Conservation (phyloP, 331 rosid genomes). For the Acacia pycnantha region DNA sequence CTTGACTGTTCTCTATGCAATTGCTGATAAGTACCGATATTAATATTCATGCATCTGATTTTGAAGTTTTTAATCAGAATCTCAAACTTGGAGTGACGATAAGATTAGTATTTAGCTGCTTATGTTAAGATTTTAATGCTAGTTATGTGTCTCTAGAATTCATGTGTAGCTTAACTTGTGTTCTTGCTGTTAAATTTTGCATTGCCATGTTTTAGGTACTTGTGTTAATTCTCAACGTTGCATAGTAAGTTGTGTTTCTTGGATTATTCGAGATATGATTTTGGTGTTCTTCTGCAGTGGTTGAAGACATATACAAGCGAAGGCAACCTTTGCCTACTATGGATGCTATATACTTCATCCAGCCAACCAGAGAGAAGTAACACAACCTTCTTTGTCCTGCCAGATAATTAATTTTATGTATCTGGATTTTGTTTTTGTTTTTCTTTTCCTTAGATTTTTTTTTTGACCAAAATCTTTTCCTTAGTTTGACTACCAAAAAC, state of each 20-base stretch:
- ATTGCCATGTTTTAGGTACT: neutral
- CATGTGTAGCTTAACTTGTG: slow-evolving; percentile 3
- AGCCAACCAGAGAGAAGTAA: slow-evolving; percentile 93
- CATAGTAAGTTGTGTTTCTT: neutral
- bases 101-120: neutral
- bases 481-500: slow-evolving; percentile 22
- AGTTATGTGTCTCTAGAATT: slow-evolving; percentile 26
- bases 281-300: slow-evolving; percentile 64
- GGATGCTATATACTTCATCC: slow-evolving; percentile 97
- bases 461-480: neutral
- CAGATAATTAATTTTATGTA: slow-evolving; percentile 17
- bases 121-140: neutral
- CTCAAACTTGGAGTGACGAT: neutral
- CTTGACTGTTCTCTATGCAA: neutral
- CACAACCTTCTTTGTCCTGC: slow-evolving; percentile 20
- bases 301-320: slow-evolving; percentile 90
- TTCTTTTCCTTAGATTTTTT: neutral
- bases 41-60: neutral
- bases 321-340: slow-evolving; percentile 91
- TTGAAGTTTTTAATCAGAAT: neutral
- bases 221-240: neutral
- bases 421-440: neutral
- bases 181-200: neutral
- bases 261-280: slow-evolving; percentile 1
- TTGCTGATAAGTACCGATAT: neutral